Percentiles rank a stretch among this genome's conserved stretches.
phyloP scores from a whole-genome alignment of 2,329 filamentous ascomycete genomes.

The Aspergillus costaricaensis region DNA sequence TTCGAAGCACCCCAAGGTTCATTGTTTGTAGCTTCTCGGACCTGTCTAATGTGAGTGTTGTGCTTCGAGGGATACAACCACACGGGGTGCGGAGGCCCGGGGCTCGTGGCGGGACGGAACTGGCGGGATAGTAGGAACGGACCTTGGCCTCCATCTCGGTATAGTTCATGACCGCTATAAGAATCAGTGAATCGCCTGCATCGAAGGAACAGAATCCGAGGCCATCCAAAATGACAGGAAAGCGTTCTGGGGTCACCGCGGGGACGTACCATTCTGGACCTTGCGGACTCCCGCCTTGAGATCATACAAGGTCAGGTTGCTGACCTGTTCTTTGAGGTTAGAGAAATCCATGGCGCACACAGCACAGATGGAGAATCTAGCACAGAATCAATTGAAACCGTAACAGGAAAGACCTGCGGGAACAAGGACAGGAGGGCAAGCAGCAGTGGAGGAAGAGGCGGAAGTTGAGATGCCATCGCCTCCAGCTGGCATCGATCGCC shows the following conservation, averaged over 20 bases:
- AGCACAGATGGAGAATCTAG: conserved; percentile 10
- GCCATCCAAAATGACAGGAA: neutral
- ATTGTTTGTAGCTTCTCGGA: conserved; percentile 98
- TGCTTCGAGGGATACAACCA: conserved; percentile 5
- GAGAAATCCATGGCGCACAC: conserved; percentile 73
- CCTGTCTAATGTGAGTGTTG: conserved; percentile 53
- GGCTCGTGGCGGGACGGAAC: conserved; percentile 9
- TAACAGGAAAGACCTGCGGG: conserved; percentile 8
- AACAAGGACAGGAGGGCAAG: conserved; percentile 13
- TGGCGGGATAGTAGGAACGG: conserved; percentile 24
- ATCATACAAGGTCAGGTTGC: conserved; percentile 91
- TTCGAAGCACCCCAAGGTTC: conserved; percentile 92
- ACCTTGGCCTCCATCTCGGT: conserved; percentile 84
- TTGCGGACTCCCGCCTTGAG: conserved; percentile 93
- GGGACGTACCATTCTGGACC: conserved; percentile 83
- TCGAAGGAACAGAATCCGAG: neutral
- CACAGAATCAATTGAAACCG: conserved; percentile 15
- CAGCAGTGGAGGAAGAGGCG: conserved; percentile 14
- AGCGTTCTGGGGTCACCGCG: neutral
- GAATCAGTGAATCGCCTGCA: neutral
- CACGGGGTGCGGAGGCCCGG: conserved; percentile 7
- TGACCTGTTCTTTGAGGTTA: conserved; percentile 80
- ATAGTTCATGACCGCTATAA: conserved; percentile 91
- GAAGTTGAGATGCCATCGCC: conserved; percentile 18
- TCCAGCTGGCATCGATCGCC: conserved; percentile 29